Percentiles rank a stretch among this genome's conserved stretches.
Conservation (phyloP, 495 filamentous ascomycete species). For the Hypomontagnella submonticulosa region DNA sequence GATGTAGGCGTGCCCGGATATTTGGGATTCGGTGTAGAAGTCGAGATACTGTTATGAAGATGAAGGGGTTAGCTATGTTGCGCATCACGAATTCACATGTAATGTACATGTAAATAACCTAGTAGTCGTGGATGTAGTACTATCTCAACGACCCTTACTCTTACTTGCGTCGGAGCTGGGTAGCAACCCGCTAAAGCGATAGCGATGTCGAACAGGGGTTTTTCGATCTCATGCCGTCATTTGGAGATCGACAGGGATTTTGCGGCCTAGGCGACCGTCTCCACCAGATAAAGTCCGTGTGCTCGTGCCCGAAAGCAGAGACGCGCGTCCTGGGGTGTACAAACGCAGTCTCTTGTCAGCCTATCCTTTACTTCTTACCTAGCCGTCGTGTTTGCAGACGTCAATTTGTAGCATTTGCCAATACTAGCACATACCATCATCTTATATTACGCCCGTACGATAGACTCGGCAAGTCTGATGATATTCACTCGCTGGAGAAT, state of each 20-base stretch:
- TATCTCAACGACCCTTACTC: constrained; percentile 12
- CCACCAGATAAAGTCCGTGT: constrained; percentile 37
- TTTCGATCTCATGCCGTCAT: constrained; percentile 45
- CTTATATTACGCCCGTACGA: constrained; percentile 15
- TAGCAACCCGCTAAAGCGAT: constrained; percentile 31
- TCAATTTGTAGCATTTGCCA: constrained; percentile 15
- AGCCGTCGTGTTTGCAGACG: background rate
- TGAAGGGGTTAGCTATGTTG: constrained; percentile 9
- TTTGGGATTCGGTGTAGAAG: constrained; percentile 23
- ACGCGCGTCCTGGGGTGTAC: constrained; percentile 42
- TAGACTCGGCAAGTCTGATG: constrained; percentile 5
- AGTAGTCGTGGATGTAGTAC: constrained; percentile 17
- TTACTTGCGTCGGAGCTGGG: constrained; percentile 23
- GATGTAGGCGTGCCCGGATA: constrained; percentile 15
- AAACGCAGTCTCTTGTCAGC: constrained; percentile 25
- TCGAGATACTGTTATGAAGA: background rate
- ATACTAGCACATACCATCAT: constrained; percentile 1
- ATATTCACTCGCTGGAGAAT: constrained; percentile 3
- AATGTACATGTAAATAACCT: no score
- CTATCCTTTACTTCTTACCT: constrained; percentile 2
- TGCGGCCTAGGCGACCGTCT: constrained; percentile 21
- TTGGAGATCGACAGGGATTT: constrained; percentile 39
- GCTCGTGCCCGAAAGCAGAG: constrained; percentile 31
- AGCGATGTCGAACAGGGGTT: constrained; percentile 33
- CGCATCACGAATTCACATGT: constrained; percentile 13